A percentile compares a stretch with the other conserved stretches of the same genome.
phyloP scores from a whole-genome alignment of 306 rosid species.

The Quillaja saponaria region DNA sequence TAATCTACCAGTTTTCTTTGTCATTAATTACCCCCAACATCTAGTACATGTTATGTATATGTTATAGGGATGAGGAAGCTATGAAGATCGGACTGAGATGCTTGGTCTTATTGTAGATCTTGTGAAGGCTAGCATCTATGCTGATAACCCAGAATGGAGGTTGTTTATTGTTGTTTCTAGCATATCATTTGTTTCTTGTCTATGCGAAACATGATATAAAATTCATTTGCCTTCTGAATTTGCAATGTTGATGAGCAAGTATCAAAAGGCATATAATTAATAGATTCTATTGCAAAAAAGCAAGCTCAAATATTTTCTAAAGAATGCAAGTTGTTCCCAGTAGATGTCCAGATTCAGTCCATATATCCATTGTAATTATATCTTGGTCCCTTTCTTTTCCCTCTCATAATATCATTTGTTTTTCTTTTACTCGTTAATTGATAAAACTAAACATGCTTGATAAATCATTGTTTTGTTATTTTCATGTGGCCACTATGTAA shows the following conservation, averaged over 20 bases:
- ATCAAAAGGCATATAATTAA: constrained; percentile 80
- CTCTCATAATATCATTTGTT: too few species aligned
- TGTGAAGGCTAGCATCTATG: constrained; percentile 90
- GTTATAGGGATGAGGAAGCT: constrained; percentile 92
- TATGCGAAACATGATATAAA: constrained; percentile 15
- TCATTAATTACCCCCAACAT: constrained; percentile 23
- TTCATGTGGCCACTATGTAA: too few species aligned
- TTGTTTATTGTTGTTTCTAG: constrained; percentile 28
- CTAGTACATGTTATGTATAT: constrained; percentile 18
- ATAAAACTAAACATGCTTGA: too few species aligned
- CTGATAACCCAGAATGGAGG: constrained; percentile 98
- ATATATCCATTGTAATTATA: constrained; percentile 80
- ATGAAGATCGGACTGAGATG: constrained; percentile 96
- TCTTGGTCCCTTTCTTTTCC: constrained; percentile 21
- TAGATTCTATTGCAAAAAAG: constrained; percentile 89
- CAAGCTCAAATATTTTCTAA: constrained; percentile 95
- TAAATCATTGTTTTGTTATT: too few species aligned
- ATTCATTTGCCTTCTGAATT: constrained; percentile 38
- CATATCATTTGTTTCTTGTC: not conserved
- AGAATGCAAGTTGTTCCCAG: constrained; percentile 95
- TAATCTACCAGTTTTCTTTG: too few species aligned
- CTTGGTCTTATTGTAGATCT: constrained; percentile 89
- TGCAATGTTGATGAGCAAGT: constrained; percentile 89
- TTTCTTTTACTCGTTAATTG: too few species aligned
- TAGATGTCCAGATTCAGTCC: constrained; percentile 98